Percentiles rank a stretch among this genome's conserved stretches.
Conservation (phyloP, 2,329 filamentous ascomycete genomes). For the Penicillium expansum region DNA sequence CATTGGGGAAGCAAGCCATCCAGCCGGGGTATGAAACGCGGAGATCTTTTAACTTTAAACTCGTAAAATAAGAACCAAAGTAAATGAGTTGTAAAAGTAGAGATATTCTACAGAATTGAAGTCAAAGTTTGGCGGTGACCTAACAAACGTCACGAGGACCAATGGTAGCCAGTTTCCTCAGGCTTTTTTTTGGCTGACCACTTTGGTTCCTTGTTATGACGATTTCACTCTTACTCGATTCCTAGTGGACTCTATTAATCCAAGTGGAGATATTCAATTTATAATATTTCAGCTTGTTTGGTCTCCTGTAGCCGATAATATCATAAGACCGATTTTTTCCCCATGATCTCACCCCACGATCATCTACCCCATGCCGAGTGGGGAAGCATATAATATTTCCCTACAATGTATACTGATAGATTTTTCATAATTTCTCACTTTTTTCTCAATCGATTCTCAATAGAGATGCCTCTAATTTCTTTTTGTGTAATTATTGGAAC, state of each 20-base stretch:
- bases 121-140: conserved; percentile 17
- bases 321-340: neutral
- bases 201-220: neutral
- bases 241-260: neutral
- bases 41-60: neutral
- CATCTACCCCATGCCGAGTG: conserved; percentile 13
- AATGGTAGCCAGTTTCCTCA: conserved; percentile 12
- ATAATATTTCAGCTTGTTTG: neutral
- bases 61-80: neutral
- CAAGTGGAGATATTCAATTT: neutral
- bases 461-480: neutral
- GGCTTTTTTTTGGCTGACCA: neutral
- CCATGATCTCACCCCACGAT: conserved; percentile 17
- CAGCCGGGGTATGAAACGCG: conserved; percentile 13
- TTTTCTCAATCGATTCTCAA: neutral
- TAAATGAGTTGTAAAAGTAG: neutral
- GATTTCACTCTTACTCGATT: neutral
- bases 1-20: conserved; percentile 26
- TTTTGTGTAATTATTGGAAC: neutral
- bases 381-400: conserved; percentile 1
- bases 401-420: neutral
- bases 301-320: neutral
- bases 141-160: conserved; percentile 26
- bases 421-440: neutral
- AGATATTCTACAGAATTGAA: neutral